phyloP scores from a whole-genome alignment of 2,329 filamentous ascomycete genomes.

The Xylariaceae sp. region DNA sequence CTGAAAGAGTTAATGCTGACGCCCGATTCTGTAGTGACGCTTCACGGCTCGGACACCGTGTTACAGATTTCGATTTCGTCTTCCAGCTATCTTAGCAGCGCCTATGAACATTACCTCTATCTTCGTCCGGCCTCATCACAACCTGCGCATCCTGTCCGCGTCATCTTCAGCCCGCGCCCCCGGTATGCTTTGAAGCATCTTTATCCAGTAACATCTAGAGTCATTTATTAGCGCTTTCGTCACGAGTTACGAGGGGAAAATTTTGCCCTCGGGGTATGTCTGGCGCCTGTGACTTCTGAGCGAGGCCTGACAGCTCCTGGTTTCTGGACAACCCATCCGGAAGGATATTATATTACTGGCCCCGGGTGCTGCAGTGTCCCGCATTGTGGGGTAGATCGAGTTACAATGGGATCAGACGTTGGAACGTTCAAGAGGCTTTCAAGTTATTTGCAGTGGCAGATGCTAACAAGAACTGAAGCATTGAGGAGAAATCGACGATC shows the following conservation, averaged over 20 bases:
- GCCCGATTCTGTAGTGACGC: too few relatives aligned
- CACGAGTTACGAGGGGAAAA: too few relatives aligned
- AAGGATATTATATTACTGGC: too few relatives aligned
- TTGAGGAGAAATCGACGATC: neutral
- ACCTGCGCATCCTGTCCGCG: constrained; percentile 68
- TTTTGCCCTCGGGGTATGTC: too few relatives aligned
- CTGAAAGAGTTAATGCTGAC: too few relatives aligned
- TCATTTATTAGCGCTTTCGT: neutral
- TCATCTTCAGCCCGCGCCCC: constrained; percentile 68
- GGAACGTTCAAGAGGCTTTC: too few relatives aligned
- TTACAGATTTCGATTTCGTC: constrained; percentile 11
- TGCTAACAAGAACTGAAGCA: neutral
- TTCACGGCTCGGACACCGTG: constrained; percentile 12
- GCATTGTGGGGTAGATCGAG: constrained; percentile 48
- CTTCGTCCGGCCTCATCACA: constrained; percentile 68
- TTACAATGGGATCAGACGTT: neutral
- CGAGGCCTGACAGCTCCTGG: too few relatives aligned
- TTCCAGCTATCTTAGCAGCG: constrained; percentile 42
- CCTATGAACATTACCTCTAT: constrained; percentile 63
- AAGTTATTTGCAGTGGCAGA: neutral
- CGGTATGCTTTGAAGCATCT: constrained; percentile 65
- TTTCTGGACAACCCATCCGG: too few relatives aligned
- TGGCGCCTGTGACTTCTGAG: too few relatives aligned
- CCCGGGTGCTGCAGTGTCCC: constrained; percentile 38
- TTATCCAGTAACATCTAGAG: constrained; percentile 33